Percentiles rank a stretch among this genome's conserved stretches.
Evolutionary conservation across 345 rosid species (phyloP).

Genomic region (Firmiana major): DNA sequence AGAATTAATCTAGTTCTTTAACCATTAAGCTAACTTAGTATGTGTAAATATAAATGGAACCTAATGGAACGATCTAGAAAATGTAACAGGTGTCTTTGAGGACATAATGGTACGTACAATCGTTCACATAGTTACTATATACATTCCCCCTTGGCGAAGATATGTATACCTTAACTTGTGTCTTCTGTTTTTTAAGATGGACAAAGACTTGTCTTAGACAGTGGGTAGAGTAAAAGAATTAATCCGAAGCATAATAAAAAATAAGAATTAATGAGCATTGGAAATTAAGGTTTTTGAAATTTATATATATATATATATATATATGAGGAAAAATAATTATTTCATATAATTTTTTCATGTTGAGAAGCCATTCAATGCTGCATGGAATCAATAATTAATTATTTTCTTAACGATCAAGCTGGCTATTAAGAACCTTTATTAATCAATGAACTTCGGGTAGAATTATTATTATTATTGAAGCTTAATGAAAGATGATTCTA

Average conservation of each 20-base stretch:
- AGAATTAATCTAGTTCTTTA: background rate
- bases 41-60: background rate
- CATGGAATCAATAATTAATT: no score
- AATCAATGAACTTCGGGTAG: background rate
- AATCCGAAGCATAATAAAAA: background rate
- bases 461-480: background rate
- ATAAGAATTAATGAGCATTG: background rate
- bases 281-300: background rate
- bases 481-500: background rate
- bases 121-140: background rate
- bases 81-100: slow-evolving; percentile 10
- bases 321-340: no score
- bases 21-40: slow-evolving; percentile 13
- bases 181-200: background rate
- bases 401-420: no score
- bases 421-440: no score
- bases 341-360: no score
- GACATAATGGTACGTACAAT: slow-evolving; percentile 12
- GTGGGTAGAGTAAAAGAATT: background rate
- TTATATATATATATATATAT: background rate
- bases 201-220: background rate
- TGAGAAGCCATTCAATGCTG: no score
- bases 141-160: slow-evolving; percentile 10
- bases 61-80: slow-evolving; percentile 21
- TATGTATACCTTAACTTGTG: background rate